Evolutionary conservation across 805 yeast genomes (phyloP).

Genomic region (Candida nitratophila): DNA sequence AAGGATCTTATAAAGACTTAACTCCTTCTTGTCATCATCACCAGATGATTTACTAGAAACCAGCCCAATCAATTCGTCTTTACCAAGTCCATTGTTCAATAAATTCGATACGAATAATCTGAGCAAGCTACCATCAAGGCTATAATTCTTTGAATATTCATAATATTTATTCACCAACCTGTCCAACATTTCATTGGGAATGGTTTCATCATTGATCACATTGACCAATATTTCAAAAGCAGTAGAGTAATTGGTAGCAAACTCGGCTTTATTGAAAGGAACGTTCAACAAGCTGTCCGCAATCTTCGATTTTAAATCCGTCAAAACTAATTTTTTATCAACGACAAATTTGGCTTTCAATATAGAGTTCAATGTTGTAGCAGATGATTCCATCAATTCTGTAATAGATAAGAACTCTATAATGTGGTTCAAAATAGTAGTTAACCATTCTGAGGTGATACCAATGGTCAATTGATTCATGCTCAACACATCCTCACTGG

Average conservation of each 20-base stretch:
- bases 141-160: background rate
- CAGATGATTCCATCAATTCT: conserved; percentile 9
- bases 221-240: background rate
- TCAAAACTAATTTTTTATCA: background rate
- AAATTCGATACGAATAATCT: background rate
- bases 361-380: background rate
- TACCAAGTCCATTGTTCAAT: background rate
- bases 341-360: conserved; percentile 1
- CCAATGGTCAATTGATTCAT: conserved; percentile 1
- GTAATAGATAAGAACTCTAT: conserved; percentile 13
- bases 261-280: background rate
- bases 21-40: background rate
- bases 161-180: background rate
- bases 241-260: background rate
- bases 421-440: conserved; percentile 9
- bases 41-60: background rate
- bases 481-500: background rate
- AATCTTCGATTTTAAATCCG: background rate
- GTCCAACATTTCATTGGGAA: background rate
- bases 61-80: background rate
- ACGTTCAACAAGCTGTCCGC: background rate
- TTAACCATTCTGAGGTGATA: conserved; percentile 14
- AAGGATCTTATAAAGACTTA: conserved; percentile 12
- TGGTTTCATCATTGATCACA: background rate
- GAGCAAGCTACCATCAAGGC: background rate